phyloP scores from a whole-genome alignment of 352 stramenopile species.

The Globisporangium abappressorium region DNA sequence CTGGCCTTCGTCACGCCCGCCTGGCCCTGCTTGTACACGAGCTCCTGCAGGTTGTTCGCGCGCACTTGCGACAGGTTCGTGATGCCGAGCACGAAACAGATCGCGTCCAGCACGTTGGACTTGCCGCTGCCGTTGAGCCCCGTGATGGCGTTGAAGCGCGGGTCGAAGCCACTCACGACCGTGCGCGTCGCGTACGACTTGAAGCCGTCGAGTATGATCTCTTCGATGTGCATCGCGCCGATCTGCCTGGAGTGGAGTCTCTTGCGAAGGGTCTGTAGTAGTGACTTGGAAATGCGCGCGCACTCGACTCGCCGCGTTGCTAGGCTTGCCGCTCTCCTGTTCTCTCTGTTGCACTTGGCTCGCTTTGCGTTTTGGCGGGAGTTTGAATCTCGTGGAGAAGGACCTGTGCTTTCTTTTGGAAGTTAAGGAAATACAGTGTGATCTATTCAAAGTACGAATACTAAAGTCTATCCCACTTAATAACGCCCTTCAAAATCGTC shows the following conservation, averaged over 20 bases:
- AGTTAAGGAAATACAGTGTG: no score
- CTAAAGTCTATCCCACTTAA: no score
- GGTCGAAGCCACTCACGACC: constrained; percentile 98
- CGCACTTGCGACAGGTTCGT: constrained; percentile 98
- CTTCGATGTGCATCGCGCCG: constrained; percentile 95
- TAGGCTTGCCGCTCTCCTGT: no score
- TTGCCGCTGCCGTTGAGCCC: constrained; percentile 99
- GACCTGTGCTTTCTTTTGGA: no score
- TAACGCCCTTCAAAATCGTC: no score
- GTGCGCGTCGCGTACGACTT: constrained; percentile 99
- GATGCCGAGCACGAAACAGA: constrained; percentile 99
- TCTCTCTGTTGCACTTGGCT: no score
- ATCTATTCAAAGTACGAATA: no score
- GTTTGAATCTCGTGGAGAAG: no score
- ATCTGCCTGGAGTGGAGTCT: neutral
- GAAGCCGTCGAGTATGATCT: constrained; percentile 99
- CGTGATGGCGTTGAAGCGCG: constrained; percentile 99
- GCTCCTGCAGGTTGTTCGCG: constrained; percentile 97
- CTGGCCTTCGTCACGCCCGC: constrained; percentile 98
- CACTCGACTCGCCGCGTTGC: no score
- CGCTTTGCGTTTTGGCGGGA: no score
- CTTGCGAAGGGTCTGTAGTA: no score
- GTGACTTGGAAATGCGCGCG: no score
- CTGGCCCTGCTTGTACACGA: constrained; percentile 99
- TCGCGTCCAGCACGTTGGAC: constrained; percentile 99